These are phyloP conservation scores for Aspergillus fructus DNA, from an alignment of 2,329 filamentous ascomycete species.

Conservation along the genomic window DNA sequence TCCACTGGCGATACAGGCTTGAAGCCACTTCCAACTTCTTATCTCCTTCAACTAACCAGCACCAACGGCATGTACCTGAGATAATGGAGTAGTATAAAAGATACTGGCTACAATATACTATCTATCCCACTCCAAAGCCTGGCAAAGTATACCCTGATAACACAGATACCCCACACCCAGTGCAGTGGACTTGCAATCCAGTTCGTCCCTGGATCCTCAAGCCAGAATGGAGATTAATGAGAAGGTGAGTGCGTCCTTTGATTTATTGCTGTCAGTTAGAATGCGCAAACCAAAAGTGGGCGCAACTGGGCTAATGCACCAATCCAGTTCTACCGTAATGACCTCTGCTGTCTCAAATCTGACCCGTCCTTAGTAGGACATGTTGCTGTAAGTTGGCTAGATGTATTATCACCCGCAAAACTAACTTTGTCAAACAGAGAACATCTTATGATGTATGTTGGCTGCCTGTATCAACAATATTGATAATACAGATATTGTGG, in stretches of 20 bases:
- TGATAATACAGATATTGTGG: neutral
- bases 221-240: neutral
- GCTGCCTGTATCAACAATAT: neutral
- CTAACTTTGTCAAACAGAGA: conserved; percentile 9
- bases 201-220: neutral
- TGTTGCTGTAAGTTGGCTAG: conserved; percentile 17
- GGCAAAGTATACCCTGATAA: neutral
- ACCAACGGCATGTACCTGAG: neutral
- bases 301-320: neutral
- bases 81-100: neutral
- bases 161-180: neutral
- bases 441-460: conserved; percentile 18
- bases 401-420: neutral
- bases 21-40: neutral
- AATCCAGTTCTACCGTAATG: conserved; percentile 19
- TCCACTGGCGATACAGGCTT: neutral
- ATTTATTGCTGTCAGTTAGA: neutral
- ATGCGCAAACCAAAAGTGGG: neutral
- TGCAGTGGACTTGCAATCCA: conserved; percentile 3
- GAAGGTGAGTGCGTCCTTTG: conserved; percentile 10
- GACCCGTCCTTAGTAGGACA: conserved; percentile 20
- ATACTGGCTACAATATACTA: neutral
- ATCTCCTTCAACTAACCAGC: neutral
- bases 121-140: neutral
- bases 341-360: conserved; percentile 22